Evolutionary conservation across 2,329 filamentous ascomycete genomes (phyloP).

Genomic region (Thielaviopsis populi): DNA sequence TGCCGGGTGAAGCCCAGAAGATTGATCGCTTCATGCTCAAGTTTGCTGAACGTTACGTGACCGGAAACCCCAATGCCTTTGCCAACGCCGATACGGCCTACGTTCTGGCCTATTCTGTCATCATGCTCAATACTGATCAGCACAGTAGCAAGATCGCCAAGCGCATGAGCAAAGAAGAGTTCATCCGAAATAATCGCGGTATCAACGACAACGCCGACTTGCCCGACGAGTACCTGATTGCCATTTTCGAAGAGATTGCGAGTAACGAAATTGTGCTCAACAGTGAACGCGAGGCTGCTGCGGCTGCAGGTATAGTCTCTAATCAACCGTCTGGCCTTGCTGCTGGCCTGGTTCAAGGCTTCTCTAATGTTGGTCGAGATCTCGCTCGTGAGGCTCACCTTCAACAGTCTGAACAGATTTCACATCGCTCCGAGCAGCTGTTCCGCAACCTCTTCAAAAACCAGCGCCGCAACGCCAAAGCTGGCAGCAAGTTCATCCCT

Average conservation of each 20-base stretch:
- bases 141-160: slow-evolving; percentile 74
- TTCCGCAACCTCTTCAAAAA: slow-evolving; percentile 88
- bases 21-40: slow-evolving; percentile 99
- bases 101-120: slow-evolving; percentile 88
- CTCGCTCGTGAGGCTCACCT: slow-evolving; percentile 84
- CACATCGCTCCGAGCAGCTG: slow-evolving; percentile 57
- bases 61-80: slow-evolving; percentile 90
- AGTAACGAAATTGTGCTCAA: slow-evolving; percentile 87
- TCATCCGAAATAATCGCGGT: slow-evolving; percentile 96
- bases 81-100: slow-evolving; percentile 97
- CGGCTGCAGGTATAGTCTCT: slow-evolving; percentile 52
- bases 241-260: slow-evolving; percentile 85
- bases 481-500: slow-evolving; percentile 65
- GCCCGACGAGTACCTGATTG: slow-evolving; percentile 76
- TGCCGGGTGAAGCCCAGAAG: slow-evolving; percentile 94
- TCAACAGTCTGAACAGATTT: slow-evolving; percentile 89
- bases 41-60: slow-evolving; percentile 90
- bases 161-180: slow-evolving; percentile 91
- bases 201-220: slow-evolving; percentile 95
- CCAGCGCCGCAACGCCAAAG: slow-evolving; percentile 64
- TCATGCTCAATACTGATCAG: slow-evolving; percentile 89
- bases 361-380: slow-evolving; percentile 84
- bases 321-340: slow-evolving; percentile 55
- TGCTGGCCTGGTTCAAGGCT: slow-evolving; percentile 70
- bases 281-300: slow-evolving; percentile 80